Evolutionary conservation across 2,329 filamentous ascomycete species (phyloP).

Genomic region (Fusarium sp.): DNA sequence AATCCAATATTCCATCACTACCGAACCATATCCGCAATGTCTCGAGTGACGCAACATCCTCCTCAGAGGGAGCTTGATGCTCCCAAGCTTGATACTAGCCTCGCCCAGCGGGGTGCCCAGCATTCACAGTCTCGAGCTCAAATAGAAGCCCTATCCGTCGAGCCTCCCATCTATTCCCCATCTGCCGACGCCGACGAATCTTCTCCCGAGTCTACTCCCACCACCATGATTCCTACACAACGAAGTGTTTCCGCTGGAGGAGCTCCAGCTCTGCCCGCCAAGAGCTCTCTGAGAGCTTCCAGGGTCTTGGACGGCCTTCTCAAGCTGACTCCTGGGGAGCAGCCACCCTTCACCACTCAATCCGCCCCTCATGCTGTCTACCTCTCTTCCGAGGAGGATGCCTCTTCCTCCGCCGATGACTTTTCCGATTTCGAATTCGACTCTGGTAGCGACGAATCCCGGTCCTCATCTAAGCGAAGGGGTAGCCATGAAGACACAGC

Average conservation of each 20-base stretch:
- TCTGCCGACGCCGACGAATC: conserved; percentile 41
- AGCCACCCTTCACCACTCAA: conserved; percentile 49
- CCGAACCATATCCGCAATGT: conserved; percentile 36
- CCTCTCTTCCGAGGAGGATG: conserved; percentile 75
- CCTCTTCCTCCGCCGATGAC: conserved; percentile 71
- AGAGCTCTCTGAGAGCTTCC: conserved; percentile 63
- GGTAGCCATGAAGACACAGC: conserved; percentile 67
- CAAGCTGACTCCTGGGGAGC: conserved; percentile 47
- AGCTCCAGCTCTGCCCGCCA: conserved; percentile 62
- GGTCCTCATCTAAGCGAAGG: conserved; percentile 45
- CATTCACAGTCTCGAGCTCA: conserved; percentile 34
- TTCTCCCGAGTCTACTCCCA: conserved; percentile 34
- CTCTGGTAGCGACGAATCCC: conserved; percentile 54
- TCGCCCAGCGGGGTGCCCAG: conserved; percentile 27
- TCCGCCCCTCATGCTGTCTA: conserved; percentile 69
- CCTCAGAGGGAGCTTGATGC: conserved; percentile 37
- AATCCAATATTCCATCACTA: conserved; percentile 35
- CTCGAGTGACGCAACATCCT: conserved; percentile 39
- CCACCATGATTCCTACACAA: conserved; percentile 47
- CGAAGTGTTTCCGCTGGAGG: conserved; percentile 34
- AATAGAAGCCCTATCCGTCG: conserved; percentile 44
- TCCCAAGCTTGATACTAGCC: conserved; percentile 34
- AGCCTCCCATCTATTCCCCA: conserved; percentile 42
- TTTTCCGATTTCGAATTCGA: conserved; percentile 67
- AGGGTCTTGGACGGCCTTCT: conserved; percentile 51